Evolutionary conservation across 129 eudicot genomes (phyloP), one percentile per base, ranked within the genome.

Genomic region (Arctium lappa): DNA sequence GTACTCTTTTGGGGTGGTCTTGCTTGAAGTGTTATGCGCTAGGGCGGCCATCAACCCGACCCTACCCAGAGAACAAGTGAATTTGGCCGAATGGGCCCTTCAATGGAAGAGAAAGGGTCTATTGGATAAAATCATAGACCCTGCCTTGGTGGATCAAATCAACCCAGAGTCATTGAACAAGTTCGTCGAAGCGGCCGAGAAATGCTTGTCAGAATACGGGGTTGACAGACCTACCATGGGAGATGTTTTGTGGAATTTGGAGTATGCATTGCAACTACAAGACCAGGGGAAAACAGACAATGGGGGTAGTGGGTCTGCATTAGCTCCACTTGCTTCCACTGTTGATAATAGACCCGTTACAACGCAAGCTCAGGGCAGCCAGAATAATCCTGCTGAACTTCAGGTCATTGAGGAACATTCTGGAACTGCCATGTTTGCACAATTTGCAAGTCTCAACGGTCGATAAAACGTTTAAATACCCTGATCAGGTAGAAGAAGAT

Each of bases 211-310:
- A 0, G 98, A 95, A 70, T 95, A 95, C 37, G 99, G 99, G 7
- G 92, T 90, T 15, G 99, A 95, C 27, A 82, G 99, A 71, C 99
- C 99, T 11, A 88, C 93, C 8, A 95, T 95, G 98, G 99, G 99
- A 12, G 99, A 93, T 39, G 98, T 95, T 53, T 68, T 95, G 86
- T 95, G 99, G 99, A 95, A 93, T 77, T 83, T 95, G 79, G 99
- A 95, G 81, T 82, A 91, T 62, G 97, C 99, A 0, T 81, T 95
- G 85, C 99, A 95, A 77, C 82, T 95, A 18, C 99, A 95, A 27
- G 99, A 95, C 69, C 88, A 92, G 7, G 89, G 82, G 68, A 91
- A 87, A 81, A 34, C 80, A 15, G 97, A 91, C 6, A 97, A 92
- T 29, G 90, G 83, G 48, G 73, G 88, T 15, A 82, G 72, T 16